Conservation (phyloP, 1,284 basidiomycete species). For the Moniliophthora roreri region DNA sequence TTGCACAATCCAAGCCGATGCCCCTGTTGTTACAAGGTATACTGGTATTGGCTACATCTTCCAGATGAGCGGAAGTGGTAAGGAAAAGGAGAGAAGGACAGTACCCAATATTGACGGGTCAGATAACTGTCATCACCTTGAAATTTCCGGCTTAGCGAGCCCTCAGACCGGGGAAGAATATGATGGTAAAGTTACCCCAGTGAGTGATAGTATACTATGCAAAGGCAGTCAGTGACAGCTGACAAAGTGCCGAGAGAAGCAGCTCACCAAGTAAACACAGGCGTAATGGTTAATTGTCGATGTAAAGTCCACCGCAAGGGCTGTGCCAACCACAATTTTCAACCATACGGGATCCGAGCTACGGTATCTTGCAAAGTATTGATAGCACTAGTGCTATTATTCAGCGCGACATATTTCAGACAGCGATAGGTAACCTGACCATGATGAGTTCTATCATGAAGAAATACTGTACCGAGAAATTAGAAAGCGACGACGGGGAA, state of each 20-base stretch:
- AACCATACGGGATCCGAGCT: background rate
- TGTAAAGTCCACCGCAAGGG: background rate
- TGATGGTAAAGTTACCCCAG: background rate
- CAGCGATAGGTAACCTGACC: background rate
- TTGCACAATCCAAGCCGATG: background rate
- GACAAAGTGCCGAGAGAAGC: no score
- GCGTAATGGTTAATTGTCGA: slow-evolving; percentile 1
- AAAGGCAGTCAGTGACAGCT: background rate
- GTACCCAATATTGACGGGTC: background rate
- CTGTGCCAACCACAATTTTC: background rate
- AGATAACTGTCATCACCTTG: background rate
- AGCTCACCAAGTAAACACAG: background rate
- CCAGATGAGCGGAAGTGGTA: background rate
- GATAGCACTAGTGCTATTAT: background rate
- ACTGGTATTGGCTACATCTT: background rate
- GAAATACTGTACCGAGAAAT: background rate
- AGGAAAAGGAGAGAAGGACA: background rate
- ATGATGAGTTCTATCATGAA: slow-evolving; percentile 1
- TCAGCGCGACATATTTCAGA: background rate
- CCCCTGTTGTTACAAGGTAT: background rate
- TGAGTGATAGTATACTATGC: slow-evolving; percentile 1
- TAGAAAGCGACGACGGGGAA: background rate
- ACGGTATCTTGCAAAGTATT: background rate
- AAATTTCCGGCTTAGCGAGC: background rate
- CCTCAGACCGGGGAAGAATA: background rate